Base-by-base conservation (phyloP, 768 basidiomycete species). In the Leccinum longicurvipes region DNA sequence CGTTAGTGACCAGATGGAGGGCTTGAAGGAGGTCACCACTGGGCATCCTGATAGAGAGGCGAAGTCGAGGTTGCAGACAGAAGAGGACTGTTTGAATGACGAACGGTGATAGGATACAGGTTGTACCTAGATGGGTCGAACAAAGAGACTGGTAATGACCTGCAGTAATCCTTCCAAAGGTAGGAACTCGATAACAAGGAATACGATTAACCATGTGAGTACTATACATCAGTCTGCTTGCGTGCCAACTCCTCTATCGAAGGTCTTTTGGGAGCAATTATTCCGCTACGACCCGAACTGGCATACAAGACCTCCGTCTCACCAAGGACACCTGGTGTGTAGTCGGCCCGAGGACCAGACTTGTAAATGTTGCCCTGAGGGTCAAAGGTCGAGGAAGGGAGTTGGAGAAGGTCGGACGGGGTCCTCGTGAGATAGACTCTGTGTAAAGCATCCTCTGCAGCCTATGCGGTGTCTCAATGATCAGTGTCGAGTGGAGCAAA, bases 401-500 rank as follows among this genome's bases (percentile, higher is more conserved):
- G 75, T 51, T 83, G 81, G 45, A 91, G 62, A 34, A 81, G 72
- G 54, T 91, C 79, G 50, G 85, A 74, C 6, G 91, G 91, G 50
- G 84, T 84, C 59, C 80, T 81, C 11, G 91, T 92, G 56, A 95
- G 82, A 73, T 93, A 95, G 21, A 94, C 76, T 42, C 91, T 80
- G 58, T 87, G 83, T 24, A 95, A 76, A 1, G 92, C 83, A 63
- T 94, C 91, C 72, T 96, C 92, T 9, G 89, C 89, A 15, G 92
- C 92, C 87, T 90, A 61, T 25, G 56, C 27, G 36, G 25, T 6
- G 53, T 25, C 28, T 49, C 46, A 9, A 29, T n/a, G 6, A 42
- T 25, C 10, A 24, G 7, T 11, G 24, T 31, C 8, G 10, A 19
- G 11, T 15, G 24, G 10, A 21, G 60, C 25, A 19, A 51, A 45